phyloP scores from a whole-genome alignment of 2,329 filamentous ascomycete genomes.

The Xylaria sp. region DNA sequence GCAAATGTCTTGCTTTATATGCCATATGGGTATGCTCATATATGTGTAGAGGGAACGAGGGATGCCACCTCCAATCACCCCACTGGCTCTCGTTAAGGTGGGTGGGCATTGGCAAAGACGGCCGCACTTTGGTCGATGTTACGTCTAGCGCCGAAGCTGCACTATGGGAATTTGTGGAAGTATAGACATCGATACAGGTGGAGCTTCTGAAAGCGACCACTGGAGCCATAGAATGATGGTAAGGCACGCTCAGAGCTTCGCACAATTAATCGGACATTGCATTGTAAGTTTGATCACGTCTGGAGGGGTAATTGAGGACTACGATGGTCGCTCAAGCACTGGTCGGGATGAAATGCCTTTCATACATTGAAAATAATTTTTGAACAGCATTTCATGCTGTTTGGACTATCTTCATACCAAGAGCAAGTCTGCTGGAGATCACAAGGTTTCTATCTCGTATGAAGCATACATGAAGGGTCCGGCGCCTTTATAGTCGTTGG shows the following conservation, averaged over 20 bases:
- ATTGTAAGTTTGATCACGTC: background rate
- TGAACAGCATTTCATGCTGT: background rate
- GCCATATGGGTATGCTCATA: too few relatives aligned
- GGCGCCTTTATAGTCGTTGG: constrained; percentile 53
- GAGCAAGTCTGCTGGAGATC: background rate
- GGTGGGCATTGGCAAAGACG: constrained; percentile 2
- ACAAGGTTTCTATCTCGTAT: constrained; percentile 48
- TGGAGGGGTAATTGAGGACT: background rate
- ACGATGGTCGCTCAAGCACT: background rate
- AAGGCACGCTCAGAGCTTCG: background rate
- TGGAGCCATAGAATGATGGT: background rate
- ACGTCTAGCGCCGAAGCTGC: constrained; percentile 8
- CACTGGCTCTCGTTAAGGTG: constrained; percentile 8
- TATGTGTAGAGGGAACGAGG: background rate
- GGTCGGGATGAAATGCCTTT: background rate
- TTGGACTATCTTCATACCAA: background rate
- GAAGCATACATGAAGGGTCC: constrained; percentile 55
- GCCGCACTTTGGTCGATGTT: constrained; percentile 1
- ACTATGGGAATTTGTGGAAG: constrained; percentile 22
- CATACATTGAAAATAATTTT: background rate
- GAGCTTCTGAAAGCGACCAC: background rate
- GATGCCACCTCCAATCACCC: constrained; percentile 16
- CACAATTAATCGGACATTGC: background rate
- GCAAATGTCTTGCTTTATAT: too few relatives aligned
- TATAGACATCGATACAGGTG: background rate